A percentile compares a stretch with the other conserved stretches of the same genome.
These are phyloP conservation scores for Lactarius indigo DNA, from an alignment of 768 basidiomycete species.

Conservation along the genomic window DNA sequence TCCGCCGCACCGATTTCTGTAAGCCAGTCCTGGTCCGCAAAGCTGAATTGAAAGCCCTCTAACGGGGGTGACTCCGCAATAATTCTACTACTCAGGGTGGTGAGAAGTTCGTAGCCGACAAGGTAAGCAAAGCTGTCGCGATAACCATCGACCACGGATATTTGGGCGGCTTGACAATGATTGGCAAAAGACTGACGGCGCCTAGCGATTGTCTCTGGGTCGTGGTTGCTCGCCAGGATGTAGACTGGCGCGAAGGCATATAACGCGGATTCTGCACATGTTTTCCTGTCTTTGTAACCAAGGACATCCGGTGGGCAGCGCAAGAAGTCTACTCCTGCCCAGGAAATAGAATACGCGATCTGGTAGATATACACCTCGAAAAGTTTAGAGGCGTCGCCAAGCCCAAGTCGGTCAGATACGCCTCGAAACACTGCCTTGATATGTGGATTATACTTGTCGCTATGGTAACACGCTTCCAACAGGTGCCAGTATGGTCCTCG, in stretches of 20 bases:
- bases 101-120: conserved; percentile 57
- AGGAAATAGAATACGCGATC: conserved; percentile 63
- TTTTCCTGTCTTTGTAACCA: conserved; percentile 66
- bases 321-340: conserved; percentile 47
- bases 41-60: conserved; percentile 1
- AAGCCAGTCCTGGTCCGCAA: conserved; percentile 34
- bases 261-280: conserved; percentile 67
- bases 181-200: conserved; percentile 49
- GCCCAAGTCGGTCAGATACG: conserved; percentile 64
- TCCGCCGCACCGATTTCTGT: conserved; percentile 33
- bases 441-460: conserved; percentile 36
- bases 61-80: conserved; percentile 11
- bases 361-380: conserved; percentile 79
- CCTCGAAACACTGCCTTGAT: conserved; percentile 53
- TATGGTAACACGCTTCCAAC: conserved; percentile 60
- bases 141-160: conserved; percentile 47
- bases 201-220: conserved; percentile 31
- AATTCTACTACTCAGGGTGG: conserved; percentile 41
- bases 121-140: conserved; percentile 65
- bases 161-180: conserved; percentile 62
- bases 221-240: conserved; percentile 43
- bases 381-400: conserved; percentile 55
- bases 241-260: conserved; percentile 63
- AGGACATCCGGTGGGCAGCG: conserved; percentile 66
- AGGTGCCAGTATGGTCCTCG: conserved; percentile 87